Conservation (phyloP, 306 rosid species). For the Medicago lupulina region DNA sequence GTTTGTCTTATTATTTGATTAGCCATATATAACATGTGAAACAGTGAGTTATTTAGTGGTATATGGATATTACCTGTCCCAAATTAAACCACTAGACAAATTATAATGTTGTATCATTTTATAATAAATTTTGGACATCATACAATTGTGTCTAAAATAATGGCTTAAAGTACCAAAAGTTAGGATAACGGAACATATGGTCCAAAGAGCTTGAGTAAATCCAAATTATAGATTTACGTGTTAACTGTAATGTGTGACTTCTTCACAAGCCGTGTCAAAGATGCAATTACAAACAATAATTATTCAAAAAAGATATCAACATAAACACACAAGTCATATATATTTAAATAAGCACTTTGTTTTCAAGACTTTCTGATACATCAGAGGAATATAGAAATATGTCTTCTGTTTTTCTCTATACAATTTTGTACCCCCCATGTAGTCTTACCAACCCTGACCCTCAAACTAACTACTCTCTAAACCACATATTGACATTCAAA, state of each 20-base stretch:
- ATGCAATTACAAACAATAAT: background rate
- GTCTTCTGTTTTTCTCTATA: slow-evolving; percentile 47
- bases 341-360: slow-evolving; percentile 26
- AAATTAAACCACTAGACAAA: too few relatives aligned
- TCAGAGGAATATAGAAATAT: slow-evolving; percentile 40
- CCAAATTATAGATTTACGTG: background rate
- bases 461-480: slow-evolving; percentile 39
- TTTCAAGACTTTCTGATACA: slow-evolving; percentile 45
- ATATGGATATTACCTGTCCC: too few relatives aligned
- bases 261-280: slow-evolving; percentile 20
- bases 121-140: background rate
- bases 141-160: background rate
- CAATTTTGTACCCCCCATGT: too few relatives aligned
- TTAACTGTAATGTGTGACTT: background rate
- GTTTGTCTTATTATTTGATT: too few relatives aligned
- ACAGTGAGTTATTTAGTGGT: too few relatives aligned
- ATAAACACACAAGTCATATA: slow-evolving; percentile 8
- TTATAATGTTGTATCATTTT: too few relatives aligned
- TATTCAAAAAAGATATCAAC: background rate
- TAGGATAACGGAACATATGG: background rate
- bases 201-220: background rate
- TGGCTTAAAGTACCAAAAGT: background rate
- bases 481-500: slow-evolving; percentile 51
- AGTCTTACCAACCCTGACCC: slow-evolving; percentile 43
- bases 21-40: too few relatives aligned